Evolutionary conservation across 1,139 yeast genomes (phyloP).

Genomic region (Blastobotrys serpentis): DNA sequence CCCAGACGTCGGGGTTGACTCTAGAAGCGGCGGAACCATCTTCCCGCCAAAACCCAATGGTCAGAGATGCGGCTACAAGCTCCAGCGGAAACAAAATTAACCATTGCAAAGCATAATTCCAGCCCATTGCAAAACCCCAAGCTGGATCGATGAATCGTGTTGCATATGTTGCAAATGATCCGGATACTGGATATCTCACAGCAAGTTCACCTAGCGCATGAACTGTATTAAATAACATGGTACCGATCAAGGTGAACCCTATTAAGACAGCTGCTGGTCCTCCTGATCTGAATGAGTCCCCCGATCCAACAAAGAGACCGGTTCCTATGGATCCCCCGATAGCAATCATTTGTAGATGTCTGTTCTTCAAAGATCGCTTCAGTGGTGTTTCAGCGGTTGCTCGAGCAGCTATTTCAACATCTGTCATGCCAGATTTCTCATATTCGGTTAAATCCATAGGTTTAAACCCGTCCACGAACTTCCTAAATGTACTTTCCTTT

Average conservation of each 20-base stretch:
- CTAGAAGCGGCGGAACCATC: conserved; percentile 56
- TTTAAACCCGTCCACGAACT: conserved; percentile 32
- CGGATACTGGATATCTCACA: conserved; percentile 73
- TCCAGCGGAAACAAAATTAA: conserved; percentile 74
- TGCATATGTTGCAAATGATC: conserved; percentile 73
- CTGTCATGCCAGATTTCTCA: conserved; percentile 33
- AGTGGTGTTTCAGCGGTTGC: conserved; percentile 39
- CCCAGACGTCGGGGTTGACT: conserved; percentile 65
- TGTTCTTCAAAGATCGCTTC: conserved; percentile 44
- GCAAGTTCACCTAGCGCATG: conserved; percentile 88
- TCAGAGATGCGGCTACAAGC: conserved; percentile 73
- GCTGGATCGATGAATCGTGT: conserved; percentile 69
- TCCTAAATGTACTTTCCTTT: conserved; percentile 1
- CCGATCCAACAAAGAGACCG: conserved; percentile 73
- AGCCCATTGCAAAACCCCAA: conserved; percentile 81
- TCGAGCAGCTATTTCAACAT: conserved; percentile 11
- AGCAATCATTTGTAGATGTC: conserved; percentile 68
- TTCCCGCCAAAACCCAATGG: conserved; percentile 64
- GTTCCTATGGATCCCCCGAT: conserved; percentile 85
- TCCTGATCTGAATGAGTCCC: conserved; percentile 63
- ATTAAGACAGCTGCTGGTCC: conserved; percentile 86
- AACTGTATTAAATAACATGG: conserved; percentile 70
- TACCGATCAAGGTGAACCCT: conserved; percentile 62
- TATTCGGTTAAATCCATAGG: conserved; percentile 26
- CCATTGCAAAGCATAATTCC: conserved; percentile 85